Base-by-base conservation (phyloP, 176 grass and related monocot genomes). In the Hyparrhenia diplandra region DNA sequence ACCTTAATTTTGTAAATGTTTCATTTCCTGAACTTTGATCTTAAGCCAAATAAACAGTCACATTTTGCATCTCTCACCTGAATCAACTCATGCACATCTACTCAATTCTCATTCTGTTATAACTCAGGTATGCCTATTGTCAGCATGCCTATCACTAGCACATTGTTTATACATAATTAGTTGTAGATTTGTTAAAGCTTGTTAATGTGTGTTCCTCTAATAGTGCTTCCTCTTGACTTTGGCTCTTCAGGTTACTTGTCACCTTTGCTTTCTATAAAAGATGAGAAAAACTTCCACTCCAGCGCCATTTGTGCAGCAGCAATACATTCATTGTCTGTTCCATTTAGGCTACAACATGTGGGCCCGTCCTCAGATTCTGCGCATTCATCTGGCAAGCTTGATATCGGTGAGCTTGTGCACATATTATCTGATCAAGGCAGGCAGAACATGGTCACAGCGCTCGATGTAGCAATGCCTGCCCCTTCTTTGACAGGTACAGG, bases 381-480 rank as follows among this genome's bases (percentile, higher is more conserved):
- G 36, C 82, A 88, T 65, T 81, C 82, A 46, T 86, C 58, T 77
- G 96, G 92, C 52, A 75, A 71, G 32, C 83, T 99, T 41, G 85
- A 90, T 82, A 67, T 99, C 65, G 79, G 92, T 62, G 96, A 93
- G 80, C 74, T 99, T 65, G 58, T 86, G 43, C 86, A 95, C 79
- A 84, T 89, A 49, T 81, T 99, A 36, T 71, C 88, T 69, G 88
- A 86, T 81, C 92, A 91, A 88, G 85, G 82, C 36, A 85, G 96
- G 83, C 96, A 91, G 90, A 99, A 95, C 73, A 88, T 82, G 84
- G 69, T 93, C 79, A 84, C 90, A 23, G 73, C 84, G 91, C 58
- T 99, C 80, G 92, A 93, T 71, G 9, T 95, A 69, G 85, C 96
- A 16, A 93, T 99, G 90, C 92, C 96, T 79, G 81, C 87, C 83